These are phyloP conservation scores for Botrytis fragariae DNA, from an alignment of 2,329 filamentous ascomycete species.

Conservation along the genomic window DNA sequence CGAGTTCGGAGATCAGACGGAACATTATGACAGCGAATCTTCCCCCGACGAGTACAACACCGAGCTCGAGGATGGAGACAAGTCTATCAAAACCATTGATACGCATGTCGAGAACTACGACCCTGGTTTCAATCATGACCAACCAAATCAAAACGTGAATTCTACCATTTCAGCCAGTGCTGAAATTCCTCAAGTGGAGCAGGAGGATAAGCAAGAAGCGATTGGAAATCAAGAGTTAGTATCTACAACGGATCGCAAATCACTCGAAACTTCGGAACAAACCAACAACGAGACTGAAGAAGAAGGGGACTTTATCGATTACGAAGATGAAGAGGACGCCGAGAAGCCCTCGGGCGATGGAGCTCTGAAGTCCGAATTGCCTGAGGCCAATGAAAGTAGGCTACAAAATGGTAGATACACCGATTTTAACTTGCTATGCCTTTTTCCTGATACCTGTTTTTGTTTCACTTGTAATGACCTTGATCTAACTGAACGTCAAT, in stretches of 20 bases:
- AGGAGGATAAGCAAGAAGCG: constrained; percentile 7
- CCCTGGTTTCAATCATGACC: background rate
- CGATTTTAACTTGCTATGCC: constrained; percentile 33
- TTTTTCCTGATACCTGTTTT: constrained; percentile 30
- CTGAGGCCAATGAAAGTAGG: constrained; percentile 21
- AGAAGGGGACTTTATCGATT: constrained; percentile 48
- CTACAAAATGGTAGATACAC: constrained; percentile 32
- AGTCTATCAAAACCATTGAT: background rate
- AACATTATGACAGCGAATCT: constrained; percentile 18
- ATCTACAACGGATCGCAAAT: background rate
- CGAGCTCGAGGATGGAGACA: background rate
- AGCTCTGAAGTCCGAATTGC: constrained; percentile 3
- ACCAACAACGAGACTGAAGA: constrained; percentile 27
- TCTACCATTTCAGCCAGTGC: constrained; percentile 8
- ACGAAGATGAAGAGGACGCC: constrained; percentile 46
- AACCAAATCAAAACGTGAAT: background rate
- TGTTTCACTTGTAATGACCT: constrained; percentile 33
- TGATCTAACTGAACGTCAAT: constrained; percentile 30
- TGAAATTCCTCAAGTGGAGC: constrained; percentile 5
- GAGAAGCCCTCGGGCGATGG: constrained; percentile 19
- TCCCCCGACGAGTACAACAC: background rate
- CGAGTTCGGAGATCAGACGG: constrained; percentile 22
- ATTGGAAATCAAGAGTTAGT: constrained; percentile 9
- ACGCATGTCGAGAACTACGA: background rate
- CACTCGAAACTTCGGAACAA: background rate